These are phyloP conservation scores for Zea mays DNA, from an alignment of 176 grass and related monocot species.

Conservation along the genomic window DNA sequence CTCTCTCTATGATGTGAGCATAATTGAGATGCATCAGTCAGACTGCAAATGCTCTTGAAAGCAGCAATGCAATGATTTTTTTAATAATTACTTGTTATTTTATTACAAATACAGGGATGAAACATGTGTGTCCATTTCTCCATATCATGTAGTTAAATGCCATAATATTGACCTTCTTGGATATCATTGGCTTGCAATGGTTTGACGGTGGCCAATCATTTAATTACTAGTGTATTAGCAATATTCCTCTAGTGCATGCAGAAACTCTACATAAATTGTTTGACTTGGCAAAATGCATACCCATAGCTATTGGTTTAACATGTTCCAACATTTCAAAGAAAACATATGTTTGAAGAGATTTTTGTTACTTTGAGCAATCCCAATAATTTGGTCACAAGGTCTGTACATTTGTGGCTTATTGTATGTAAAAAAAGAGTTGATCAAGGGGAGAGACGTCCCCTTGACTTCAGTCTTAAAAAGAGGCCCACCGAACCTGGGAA, in stretches of 20 bases:
- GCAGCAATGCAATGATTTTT: not conserved
- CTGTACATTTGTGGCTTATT: not conserved
- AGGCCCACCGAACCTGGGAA: no score
- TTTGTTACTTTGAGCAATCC: slow-evolving; percentile 7
- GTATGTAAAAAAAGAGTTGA: no score
- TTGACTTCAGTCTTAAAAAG: no score
- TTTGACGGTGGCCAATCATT: not conserved
- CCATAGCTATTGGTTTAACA: not conserved
- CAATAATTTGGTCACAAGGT: not conserved
- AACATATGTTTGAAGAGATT: not conserved
- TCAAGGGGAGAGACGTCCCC: no score
- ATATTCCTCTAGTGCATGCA: not conserved
- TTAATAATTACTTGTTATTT: not conserved
- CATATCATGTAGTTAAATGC: not conserved
- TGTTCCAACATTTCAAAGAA: slow-evolving; percentile 1
- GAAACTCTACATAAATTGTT: not conserved
- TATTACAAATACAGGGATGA: not conserved
- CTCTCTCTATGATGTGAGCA: not conserved
- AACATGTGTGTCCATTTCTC: not conserved
- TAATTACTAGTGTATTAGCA: not conserved
- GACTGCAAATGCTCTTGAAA: not conserved
- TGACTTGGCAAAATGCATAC: not conserved
- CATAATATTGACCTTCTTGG: not conserved
- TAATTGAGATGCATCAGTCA: slow-evolving; percentile 7
- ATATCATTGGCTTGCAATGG: not conserved